phyloP scores from a whole-genome alignment of 768 basidiomycete species.

The Lanmaoa pseudosensibilis region DNA sequence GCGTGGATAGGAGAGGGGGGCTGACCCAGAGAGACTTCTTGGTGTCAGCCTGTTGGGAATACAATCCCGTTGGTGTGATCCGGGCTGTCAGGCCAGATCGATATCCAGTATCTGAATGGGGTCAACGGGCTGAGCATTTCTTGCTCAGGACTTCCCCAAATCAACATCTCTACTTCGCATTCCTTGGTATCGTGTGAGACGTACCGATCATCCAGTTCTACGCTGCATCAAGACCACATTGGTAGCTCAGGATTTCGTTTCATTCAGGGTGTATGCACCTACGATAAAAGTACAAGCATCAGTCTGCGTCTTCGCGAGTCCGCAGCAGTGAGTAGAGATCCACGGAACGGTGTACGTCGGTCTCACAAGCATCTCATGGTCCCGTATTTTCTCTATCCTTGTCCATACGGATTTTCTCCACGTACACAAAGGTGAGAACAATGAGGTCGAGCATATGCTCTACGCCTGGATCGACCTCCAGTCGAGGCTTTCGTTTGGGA shows the following conservation, averaged over 20 bases:
- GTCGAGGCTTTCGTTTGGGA: conserved; percentile 15
- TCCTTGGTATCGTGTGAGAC: background rate
- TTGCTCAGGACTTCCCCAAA: background rate
- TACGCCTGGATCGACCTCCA: conserved; percentile 21
- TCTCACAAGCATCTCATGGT: conserved; percentile 7
- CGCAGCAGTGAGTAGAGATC: background rate
- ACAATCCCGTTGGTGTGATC: background rate
- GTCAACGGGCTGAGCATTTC: background rate
- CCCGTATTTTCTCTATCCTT: conserved; percentile 14
- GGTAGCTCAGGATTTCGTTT: background rate
- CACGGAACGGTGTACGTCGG: background rate
- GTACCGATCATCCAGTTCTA: background rate
- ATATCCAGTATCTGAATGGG: conserved; percentile 1
- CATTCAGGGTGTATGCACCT: conserved; percentile 9
- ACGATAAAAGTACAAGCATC: conserved; percentile 10
- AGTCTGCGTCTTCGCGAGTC: background rate
- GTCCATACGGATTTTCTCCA: conserved; percentile 32
- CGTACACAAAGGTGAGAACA: conserved; percentile 33
- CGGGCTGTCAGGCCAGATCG: conserved; percentile 12
- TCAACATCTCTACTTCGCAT: background rate
- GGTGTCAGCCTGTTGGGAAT: conserved; percentile 17
- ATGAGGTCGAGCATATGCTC: conserved; percentile 30
- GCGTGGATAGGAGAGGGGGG: conserved; percentile 10
- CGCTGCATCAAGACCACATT: background rate
- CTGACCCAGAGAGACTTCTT: conserved; percentile 16